phyloP scores from a whole-genome alignment of 768 basidiomycete species.

The Lentinula sp. region DNA sequence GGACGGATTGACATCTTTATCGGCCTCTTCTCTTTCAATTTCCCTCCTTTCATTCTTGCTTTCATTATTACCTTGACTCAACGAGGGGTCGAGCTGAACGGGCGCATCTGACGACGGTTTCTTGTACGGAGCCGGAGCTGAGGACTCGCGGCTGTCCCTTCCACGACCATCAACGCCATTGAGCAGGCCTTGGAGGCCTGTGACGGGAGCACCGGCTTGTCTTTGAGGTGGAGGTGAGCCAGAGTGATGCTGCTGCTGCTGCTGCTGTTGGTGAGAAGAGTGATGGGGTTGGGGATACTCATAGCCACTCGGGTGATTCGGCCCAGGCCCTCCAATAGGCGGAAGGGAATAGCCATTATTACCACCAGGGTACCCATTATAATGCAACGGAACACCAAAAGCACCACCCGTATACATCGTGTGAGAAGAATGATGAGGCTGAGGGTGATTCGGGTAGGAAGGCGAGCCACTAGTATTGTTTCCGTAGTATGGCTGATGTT shows the following conservation, averaged over 20 bases:
- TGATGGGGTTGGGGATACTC: background rate
- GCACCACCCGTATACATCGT: background rate
- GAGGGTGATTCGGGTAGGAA: background rate
- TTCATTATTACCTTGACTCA: background rate
- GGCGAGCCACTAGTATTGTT: background rate
- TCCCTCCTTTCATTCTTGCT: background rate
- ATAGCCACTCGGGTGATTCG: background rate
- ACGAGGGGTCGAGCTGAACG: background rate
- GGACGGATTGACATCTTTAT: background rate
- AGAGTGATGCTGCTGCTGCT: background rate
- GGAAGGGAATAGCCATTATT: background rate
- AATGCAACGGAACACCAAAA: background rate
- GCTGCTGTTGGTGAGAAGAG: background rate
- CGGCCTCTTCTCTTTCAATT: background rate
- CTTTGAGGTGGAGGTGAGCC: background rate
- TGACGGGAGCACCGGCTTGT: background rate
- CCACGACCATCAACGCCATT: constrained; percentile 5
- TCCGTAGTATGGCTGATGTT: constrained; percentile 1
- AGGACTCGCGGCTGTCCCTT: background rate
- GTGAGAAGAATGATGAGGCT: background rate
- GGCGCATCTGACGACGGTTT: background rate
- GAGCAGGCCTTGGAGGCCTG: background rate
- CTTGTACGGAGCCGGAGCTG: background rate
- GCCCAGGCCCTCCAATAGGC: background rate
- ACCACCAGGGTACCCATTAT: background rate